Evolutionary conservation across 495 filamentous ascomycete species (phyloP).

Genomic region (Talaromyces trachyspermus): DNA sequence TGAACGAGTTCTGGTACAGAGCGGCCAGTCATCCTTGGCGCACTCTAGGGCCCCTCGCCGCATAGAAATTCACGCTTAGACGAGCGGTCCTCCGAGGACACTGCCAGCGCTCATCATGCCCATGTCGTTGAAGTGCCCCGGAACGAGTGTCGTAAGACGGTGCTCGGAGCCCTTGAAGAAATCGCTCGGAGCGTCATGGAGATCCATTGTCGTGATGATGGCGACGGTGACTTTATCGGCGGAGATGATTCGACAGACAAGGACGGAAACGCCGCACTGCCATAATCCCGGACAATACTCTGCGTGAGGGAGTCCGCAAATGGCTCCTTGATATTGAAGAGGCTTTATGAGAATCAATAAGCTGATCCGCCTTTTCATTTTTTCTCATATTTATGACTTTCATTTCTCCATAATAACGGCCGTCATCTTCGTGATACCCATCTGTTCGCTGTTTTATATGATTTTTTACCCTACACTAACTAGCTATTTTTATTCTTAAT

Average conservation of each 20-base stretch:
- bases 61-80: constrained; percentile 22
- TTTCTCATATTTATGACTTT: constrained; percentile 5
- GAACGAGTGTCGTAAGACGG: constrained; percentile 52
- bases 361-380: constrained; percentile 8
- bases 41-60: constrained; percentile 39
- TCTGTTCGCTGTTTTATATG: constrained; percentile 1
- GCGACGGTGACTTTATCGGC: constrained; percentile 22
- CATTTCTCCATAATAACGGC: background rate
- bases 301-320: constrained; percentile 56
- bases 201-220: constrained; percentile 44
- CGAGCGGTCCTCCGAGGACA: constrained; percentile 19
- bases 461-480: background rate
- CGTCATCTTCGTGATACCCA: constrained; percentile 10
- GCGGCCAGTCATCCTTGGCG: constrained; percentile 39
- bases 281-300: constrained; percentile 44
- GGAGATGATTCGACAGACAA: constrained; percentile 15
- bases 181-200: constrained; percentile 54
- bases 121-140: constrained; percentile 42
- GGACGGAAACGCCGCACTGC: constrained; percentile 30
- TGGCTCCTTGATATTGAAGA: constrained; percentile 57
- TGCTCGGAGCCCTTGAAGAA: constrained; percentile 57
- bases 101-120: background rate
- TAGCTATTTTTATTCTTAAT: background rate
- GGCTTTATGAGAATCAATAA: constrained; percentile 27
- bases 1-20: constrained; percentile 61